These are phyloP conservation scores for Rutstroemia sp. DNA, from an alignment of 2,329 filamentous ascomycete genomes.

Conservation along the genomic window DNA sequence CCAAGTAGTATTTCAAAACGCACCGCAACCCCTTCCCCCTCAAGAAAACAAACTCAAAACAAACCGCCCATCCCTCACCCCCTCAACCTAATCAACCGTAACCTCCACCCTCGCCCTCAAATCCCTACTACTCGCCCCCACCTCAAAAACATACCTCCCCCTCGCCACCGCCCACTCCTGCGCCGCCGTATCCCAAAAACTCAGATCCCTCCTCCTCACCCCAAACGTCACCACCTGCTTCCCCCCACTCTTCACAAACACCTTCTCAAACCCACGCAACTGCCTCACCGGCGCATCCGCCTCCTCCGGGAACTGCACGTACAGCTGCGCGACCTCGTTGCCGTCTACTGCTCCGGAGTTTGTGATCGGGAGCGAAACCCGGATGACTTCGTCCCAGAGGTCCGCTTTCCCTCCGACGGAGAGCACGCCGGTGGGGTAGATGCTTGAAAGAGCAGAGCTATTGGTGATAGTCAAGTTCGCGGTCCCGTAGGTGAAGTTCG, in stretches of 20 bases:
- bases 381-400: constrained; percentile 46
- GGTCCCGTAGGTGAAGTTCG: constrained; percentile 64
- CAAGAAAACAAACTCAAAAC: no score
- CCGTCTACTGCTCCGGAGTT: constrained; percentile 46
- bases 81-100: no score
- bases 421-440: constrained; percentile 52
- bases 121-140: not conserved
- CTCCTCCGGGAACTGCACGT: constrained; percentile 22
- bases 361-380: constrained; percentile 41
- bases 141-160: not conserved
- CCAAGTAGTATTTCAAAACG: no score
- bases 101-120: no score
- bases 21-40: no score
- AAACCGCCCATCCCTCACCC: no score
- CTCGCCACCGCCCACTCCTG: not conserved
- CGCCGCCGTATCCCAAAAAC: not conserved
- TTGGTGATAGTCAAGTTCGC: constrained; percentile 37
- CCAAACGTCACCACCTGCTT: not conserved
- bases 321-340: constrained; percentile 47
- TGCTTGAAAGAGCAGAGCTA: constrained; percentile 19
- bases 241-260: not conserved
- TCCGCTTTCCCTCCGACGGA: constrained; percentile 45
- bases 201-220: not conserved
- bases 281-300: constrained; percentile 10
- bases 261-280: constrained; percentile 14